phyloP scores from a whole-genome alignment of 1,139 yeast species.

The Magnusiomyces suaveolens region DNA sequence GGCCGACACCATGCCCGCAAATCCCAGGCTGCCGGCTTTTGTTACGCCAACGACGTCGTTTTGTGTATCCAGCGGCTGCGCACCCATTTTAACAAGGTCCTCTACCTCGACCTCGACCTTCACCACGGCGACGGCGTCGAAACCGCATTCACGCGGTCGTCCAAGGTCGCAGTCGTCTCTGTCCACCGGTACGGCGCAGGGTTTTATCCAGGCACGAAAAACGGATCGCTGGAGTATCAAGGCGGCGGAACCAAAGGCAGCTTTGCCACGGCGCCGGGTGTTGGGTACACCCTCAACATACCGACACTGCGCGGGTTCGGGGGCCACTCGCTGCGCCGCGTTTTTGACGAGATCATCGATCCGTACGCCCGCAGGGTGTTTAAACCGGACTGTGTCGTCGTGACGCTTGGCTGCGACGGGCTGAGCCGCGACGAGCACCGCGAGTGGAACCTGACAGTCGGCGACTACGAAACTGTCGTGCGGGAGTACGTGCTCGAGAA shows the following conservation, averaged over 20 bases:
- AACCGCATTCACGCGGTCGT: slow-evolving; percentile 48
- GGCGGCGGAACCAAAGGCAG: slow-evolving; percentile 16
- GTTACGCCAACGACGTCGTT: slow-evolving; percentile 62
- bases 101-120: slow-evolving; percentile 62
- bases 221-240: slow-evolving; percentile 1
- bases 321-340: slow-evolving; percentile 36
- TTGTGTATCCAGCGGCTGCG: slow-evolving; percentile 45
- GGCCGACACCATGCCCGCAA: slow-evolving; percentile 66
- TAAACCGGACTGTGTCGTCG: slow-evolving; percentile 46
- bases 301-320: slow-evolving; percentile 51
- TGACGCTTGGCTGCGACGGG: slow-evolving; percentile 72
- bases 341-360: slow-evolving; percentile 37
- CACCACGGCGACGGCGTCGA: slow-evolving; percentile 82
- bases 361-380: slow-evolving; percentile 36
- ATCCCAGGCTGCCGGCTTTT: slow-evolving; percentile 56
- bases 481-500: slow-evolving; percentile 27
- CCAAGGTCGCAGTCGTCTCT: slow-evolving; percentile 52
- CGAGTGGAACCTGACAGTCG: slow-evolving; percentile 61
- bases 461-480: slow-evolving; percentile 40
- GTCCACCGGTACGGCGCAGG: slow-evolving; percentile 57
- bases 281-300: slow-evolving; percentile 39
- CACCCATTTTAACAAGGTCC: slow-evolving; percentile 38
- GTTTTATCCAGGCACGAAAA: slow-evolving; percentile 68
- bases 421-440: slow-evolving; percentile 46
- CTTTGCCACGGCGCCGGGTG: slow-evolving; percentile 33